A percentile compares a stretch with the other conserved stretches of the same genome.
These are phyloP conservation scores for Curvularia eragrostidis DNA, from an alignment of 2,329 filamentous ascomycete genomes.

Conservation along the genomic window DNA sequence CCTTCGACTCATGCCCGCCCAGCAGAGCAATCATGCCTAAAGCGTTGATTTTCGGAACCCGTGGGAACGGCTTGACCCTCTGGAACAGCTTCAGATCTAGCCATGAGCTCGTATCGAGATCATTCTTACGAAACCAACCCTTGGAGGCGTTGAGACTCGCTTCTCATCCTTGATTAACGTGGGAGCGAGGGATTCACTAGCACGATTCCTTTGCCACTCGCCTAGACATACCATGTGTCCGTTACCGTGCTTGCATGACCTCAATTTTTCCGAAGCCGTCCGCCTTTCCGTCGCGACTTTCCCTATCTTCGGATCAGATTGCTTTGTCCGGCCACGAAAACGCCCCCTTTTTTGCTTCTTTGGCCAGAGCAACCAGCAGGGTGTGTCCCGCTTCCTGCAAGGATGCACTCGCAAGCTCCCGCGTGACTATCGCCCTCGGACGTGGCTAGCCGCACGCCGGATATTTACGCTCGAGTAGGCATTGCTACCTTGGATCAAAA, in stretches of 20 bases:
- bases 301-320: constrained; percentile 9
- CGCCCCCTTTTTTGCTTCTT: neutral
- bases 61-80: constrained; percentile 13
- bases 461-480: constrained; percentile 16
- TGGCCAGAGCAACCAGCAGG: constrained; percentile 4
- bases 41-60: constrained; percentile 7
- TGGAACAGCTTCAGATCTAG: constrained; percentile 17
- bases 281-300: constrained; percentile 15
- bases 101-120: constrained; percentile 14
- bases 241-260: constrained; percentile 16
- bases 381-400: constrained; percentile 2
- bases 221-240: constrained; percentile 10
- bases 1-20: neutral
- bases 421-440: constrained; percentile 11
- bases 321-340: constrained; percentile 17
- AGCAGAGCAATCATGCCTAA: constrained; percentile 2
- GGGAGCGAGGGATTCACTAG: neutral
- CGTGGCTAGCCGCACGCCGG: constrained; percentile 14
- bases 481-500: constrained; percentile 18
- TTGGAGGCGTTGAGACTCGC: constrained; percentile 16
- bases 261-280: constrained; percentile 19
- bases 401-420: constrained; percentile 12
- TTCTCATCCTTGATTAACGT: constrained; percentile 10
- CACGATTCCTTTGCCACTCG: constrained; percentile 14
- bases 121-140: constrained; percentile 12